Evolutionary conservation across 2,329 filamentous ascomycete species (phyloP).

Genomic region (Fusarium newnesense): DNA sequence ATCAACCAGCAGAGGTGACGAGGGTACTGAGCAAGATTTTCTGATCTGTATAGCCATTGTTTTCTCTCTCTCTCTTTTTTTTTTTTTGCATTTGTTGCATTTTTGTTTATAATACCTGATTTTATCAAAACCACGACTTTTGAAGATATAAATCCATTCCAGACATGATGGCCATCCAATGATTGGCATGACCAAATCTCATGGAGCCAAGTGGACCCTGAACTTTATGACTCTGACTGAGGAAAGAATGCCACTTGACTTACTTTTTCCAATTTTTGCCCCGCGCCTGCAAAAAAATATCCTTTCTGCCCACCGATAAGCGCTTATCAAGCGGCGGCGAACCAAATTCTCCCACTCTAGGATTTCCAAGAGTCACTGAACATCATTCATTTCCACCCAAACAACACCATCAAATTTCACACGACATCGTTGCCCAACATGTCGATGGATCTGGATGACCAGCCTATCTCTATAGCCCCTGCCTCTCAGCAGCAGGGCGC

Average conservation of each 20-base stretch:
- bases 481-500: constrained; percentile 47
- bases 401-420: constrained; percentile 23
- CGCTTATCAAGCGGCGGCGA: constrained; percentile 54
- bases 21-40: constrained; percentile 74
- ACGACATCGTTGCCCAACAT: constrained; percentile 44
- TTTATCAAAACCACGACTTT: constrained; percentile 7
- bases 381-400: constrained; percentile 28
- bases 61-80: background rate
- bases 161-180: constrained; percentile 19
- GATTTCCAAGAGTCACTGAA: constrained; percentile 38
- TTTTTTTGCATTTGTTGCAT: background rate
- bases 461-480: constrained; percentile 52
- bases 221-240: constrained; percentile 26
- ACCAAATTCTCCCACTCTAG: constrained; percentile 49
- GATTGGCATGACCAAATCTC: constrained; percentile 21
- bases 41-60: constrained; percentile 46
- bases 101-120: constrained; percentile 21
- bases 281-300: constrained; percentile 41
- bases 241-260: constrained; percentile 1
- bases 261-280: constrained; percentile 36
- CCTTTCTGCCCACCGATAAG: constrained; percentile 42
- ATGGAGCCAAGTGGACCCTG: constrained; percentile 31
- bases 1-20: constrained; percentile 66
- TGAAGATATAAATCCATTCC: constrained; percentile 9
- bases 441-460: constrained; percentile 59